Evolutionary conservation across 768 basidiomycete genomes (phyloP).

Genomic region (Butyriboletus loyo): DNA sequence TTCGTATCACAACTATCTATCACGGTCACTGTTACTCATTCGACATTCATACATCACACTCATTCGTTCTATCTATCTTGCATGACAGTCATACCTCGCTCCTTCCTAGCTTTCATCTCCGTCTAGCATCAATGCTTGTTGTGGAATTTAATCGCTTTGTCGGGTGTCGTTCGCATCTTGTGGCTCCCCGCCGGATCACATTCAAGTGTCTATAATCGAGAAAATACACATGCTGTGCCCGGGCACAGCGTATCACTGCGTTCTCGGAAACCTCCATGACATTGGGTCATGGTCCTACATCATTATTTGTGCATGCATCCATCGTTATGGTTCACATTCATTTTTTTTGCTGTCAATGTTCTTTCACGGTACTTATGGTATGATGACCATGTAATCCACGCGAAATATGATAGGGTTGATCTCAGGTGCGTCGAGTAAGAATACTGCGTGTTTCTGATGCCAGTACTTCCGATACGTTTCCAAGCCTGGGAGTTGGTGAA

Average conservation of each 20-base stretch:
- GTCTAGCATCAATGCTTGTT: conserved; percentile 24
- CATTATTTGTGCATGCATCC: conserved; percentile 11
- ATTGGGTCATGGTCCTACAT: not conserved
- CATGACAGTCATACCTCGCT: conserved; percentile 6
- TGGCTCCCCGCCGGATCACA: not conserved
- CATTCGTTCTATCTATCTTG: conserved; percentile 4
- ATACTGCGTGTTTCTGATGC: too few relatives aligned
- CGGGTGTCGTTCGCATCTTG: conserved; percentile 13
- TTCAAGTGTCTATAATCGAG: too few relatives aligned
- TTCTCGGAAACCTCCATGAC: not conserved
- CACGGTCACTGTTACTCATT: conserved; percentile 19
- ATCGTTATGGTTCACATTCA: not conserved
- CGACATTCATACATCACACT: conserved; percentile 6
- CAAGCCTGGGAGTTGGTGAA: too few relatives aligned
- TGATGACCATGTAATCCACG: too few relatives aligned
- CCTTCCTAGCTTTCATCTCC: conserved; percentile 16
- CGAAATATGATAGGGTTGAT: too few relatives aligned
- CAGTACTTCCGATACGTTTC: too few relatives aligned
- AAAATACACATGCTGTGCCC: too few relatives aligned
- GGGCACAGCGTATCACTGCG: too few relatives aligned
- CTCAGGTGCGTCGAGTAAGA: too few relatives aligned
- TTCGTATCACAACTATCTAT: not conserved
- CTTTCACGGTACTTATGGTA: too few relatives aligned
- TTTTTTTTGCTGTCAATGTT: too few relatives aligned
- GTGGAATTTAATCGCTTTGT: conserved; percentile 24